Conservation (phyloP, 1,139 yeast genomes). For the Blastobotrys malaysiensis region DNA sequence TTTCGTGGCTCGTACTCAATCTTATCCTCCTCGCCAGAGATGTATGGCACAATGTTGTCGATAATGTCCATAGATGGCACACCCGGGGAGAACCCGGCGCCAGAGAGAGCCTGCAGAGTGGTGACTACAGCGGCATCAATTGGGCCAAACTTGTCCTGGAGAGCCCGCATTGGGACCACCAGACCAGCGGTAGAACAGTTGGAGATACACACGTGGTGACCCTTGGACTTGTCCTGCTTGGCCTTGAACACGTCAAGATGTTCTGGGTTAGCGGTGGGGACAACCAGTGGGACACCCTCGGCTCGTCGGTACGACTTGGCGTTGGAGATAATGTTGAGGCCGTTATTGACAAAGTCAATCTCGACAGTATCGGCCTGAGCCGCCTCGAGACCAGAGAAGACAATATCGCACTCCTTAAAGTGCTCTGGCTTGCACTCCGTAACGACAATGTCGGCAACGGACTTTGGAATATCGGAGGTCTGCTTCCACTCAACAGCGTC, state of each 20-base stretch:
- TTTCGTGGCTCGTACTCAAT: slow-evolving; percentile 98
- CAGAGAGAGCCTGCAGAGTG: slow-evolving; percentile 95
- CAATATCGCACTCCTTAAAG: slow-evolving; percentile 87
- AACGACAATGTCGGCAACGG: slow-evolving; percentile 58
- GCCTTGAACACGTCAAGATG: slow-evolving; percentile 73
- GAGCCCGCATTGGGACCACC: slow-evolving; percentile 93
- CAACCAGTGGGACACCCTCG: slow-evolving; percentile 82
- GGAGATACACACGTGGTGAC: slow-evolving; percentile 89
- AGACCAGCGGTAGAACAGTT: slow-evolving; percentile 98
- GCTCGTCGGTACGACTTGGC: slow-evolving; percentile 95
- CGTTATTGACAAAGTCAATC: slow-evolving; percentile 73
- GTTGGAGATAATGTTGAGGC: slow-evolving; percentile 81
- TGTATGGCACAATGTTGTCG: slow-evolving; percentile 91
- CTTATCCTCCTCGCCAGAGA: slow-evolving; percentile 96
- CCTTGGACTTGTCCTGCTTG: slow-evolving; percentile 55
- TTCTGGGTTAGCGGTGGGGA: slow-evolving; percentile 94
- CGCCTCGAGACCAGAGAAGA: slow-evolving; percentile 90
- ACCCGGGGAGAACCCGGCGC: slow-evolving; percentile 98
- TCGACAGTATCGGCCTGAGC: slow-evolving; percentile 93
- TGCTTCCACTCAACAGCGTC: slow-evolving; percentile 97
- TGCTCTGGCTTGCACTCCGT: slow-evolving; percentile 69
- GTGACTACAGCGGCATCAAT: slow-evolving; percentile 82
- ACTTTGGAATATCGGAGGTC: slow-evolving; percentile 70
- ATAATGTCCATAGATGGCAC: slow-evolving; percentile 91
- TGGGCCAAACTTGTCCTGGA: slow-evolving; percentile 85